Evolutionary conservation across 148 eudicot genomes (phyloP), one percentile per base, ranked within the genome.

Genomic region (Vaccinium darrowii): DNA sequence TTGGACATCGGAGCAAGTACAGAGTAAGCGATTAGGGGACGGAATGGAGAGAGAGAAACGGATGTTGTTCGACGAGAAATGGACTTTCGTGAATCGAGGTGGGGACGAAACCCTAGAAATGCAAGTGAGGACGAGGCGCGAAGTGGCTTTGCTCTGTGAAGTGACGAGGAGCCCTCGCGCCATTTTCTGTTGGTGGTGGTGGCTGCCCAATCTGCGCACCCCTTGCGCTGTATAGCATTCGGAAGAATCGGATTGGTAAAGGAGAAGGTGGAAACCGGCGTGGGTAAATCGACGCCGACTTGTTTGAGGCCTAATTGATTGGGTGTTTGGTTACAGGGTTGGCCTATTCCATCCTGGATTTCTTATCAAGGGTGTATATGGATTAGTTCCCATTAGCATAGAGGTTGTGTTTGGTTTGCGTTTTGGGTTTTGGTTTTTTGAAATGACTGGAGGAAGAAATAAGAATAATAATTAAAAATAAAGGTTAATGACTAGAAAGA

Each of bases 1-100:
- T 30, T 82, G 78, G 69, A 63, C n/a, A 81, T 0, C 50, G 67
- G 87, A 80, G 84, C 79, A 85, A 82, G 84, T 87, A 82, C 92
- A 89, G 62, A 86, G 79, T 19, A 84, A 87, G 62, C 86, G 84
- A 65, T 10, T 9, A 3, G 88, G 1, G 19, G 56, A 72, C 25
- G 84, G 82, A 80, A 33, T 4, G 49, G 90, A 25, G 23, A 36
- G 60, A 57, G 84, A 73, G 74, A 53, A 84, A 84, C 90, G 83
- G 9, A 54, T 75, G 23, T 21, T 73, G 7, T 81, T 72, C 18
- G 76, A 1, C 19, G 74, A 15, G 65, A 58, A 47, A 33, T 69
- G 51, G 83, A 23, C 49, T 53, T 7, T 85, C 21, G 11, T 27
- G 33, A 83, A 74, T 36, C 60, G 86, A 47, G 43, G 18, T 47